A percentile compares a stretch with the other conserved stretches of the same genome.
phyloP scores from a whole-genome alignment of 140 eudicot species.

The Erigeron philadelphicus region DNA sequence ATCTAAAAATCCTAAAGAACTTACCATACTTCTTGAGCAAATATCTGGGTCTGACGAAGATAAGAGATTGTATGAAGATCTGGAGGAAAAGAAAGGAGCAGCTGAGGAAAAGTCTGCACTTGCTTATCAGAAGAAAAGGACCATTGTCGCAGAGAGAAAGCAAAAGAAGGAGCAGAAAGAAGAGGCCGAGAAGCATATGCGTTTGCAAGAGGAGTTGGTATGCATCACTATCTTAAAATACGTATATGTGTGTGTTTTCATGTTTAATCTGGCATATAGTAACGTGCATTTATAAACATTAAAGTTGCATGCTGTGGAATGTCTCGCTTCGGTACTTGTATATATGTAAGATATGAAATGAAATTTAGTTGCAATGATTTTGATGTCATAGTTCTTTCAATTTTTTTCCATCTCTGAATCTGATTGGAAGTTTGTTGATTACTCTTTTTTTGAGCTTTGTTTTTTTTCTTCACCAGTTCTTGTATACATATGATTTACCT shows the following conservation, averaged over 20 bases:
- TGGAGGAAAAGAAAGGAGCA: conserved; percentile 75
- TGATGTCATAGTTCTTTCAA: neutral
- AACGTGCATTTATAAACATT: neutral
- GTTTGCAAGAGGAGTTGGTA: conserved; percentile 94
- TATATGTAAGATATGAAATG: neutral
- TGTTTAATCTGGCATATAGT: neutral
- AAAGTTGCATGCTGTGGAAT: too few relatives aligned
- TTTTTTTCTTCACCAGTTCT: conserved; percentile 10
- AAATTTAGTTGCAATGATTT: neutral
- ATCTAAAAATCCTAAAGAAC: conserved; percentile 92
- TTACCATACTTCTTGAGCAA: conserved; percentile 86
- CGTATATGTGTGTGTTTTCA: neutral
- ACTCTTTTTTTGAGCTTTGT: neutral
- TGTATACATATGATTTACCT: neutral
- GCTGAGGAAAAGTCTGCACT: conserved; percentile 92
- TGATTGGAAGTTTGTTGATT: neutral
- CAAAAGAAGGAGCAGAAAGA: conserved; percentile 97
- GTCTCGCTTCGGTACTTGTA: too few relatives aligned
- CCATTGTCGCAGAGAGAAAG: conserved; percentile 81
- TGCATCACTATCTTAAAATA: conserved; percentile 2
- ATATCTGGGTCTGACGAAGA: conserved; percentile 96
- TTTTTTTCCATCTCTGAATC: neutral
- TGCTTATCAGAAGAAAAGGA: conserved; percentile 74
- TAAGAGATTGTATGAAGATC: conserved; percentile 73
- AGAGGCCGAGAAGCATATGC: conserved; percentile 95